phyloP scores from a whole-genome alignment of 257 asterid species.

The Galeopsis tetrahit region DNA sequence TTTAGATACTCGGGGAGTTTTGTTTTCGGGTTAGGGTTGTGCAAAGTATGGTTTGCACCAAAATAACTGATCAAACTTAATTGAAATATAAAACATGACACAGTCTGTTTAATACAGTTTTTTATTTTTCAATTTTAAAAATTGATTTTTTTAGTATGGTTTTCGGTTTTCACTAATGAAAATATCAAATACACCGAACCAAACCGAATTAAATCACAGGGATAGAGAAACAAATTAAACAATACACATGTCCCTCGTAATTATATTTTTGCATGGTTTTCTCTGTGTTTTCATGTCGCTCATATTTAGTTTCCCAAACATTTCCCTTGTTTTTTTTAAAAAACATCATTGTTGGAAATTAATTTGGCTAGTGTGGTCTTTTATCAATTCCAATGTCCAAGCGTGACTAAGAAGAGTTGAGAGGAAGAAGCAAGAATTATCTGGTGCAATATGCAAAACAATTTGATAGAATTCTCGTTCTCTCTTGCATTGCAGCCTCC shows the following conservation, averaged over 20 bases:
- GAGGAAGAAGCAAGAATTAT: constrained; percentile 24
- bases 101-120: no score
- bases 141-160: no score
- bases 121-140: no score
- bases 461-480: constrained; percentile 10
- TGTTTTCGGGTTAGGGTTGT: no score
- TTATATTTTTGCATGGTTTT: constrained; percentile 5
- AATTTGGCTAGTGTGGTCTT: not conserved
- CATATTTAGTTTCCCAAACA: not conserved
- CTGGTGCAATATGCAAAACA: constrained; percentile 11
- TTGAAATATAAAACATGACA: no score
- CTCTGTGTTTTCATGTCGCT: constrained; percentile 3
- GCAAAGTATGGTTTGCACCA: no score
- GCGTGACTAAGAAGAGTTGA: not conserved
- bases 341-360: constrained; percentile 15
- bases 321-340: not conserved
- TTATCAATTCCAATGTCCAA: not conserved
- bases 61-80: no score
- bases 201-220: no score
- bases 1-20: not conserved
- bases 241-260: not conserved
- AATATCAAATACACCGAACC: no score
- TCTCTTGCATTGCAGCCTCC: constrained; percentile 14
- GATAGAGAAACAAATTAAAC: constrained; percentile 8
- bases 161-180: no score